Conservation (phyloP, 208 protist genomes). For the Angomonas ambiguus region DNA sequence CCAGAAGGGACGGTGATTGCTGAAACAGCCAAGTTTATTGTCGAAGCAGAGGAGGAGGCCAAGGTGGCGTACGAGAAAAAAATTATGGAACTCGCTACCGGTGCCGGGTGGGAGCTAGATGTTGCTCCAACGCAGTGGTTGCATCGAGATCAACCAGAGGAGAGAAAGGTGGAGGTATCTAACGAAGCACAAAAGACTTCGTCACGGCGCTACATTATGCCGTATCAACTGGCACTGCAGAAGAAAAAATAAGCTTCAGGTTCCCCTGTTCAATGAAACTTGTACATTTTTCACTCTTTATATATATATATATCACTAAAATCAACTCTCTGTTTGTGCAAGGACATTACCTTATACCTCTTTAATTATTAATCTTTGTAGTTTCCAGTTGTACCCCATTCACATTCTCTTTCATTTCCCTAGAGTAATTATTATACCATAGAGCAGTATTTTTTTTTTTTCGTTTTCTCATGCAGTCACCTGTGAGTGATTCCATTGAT, state of each 20-base stretch:
- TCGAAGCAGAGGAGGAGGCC: constrained; percentile 71
- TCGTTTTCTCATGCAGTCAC: background rate
- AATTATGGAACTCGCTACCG: constrained; percentile 40
- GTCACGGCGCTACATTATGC: constrained; percentile 52
- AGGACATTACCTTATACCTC: too few species aligned
- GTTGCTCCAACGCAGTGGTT: constrained; percentile 31
- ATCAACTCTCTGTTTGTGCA: too few species aligned
- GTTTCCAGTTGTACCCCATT: too few species aligned
- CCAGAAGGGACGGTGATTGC: constrained; percentile 59
- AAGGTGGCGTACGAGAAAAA: constrained; percentile 72
- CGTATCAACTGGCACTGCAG: constrained; percentile 51
- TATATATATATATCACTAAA: background rate
- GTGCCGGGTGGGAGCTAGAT: constrained; percentile 41
- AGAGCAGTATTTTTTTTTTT: background rate
- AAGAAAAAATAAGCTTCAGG: background rate
- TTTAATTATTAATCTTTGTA: too few species aligned
- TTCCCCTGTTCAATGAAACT: background rate
- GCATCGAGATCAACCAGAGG: constrained; percentile 45
- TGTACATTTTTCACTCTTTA: background rate
- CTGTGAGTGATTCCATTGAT: constrained; percentile 1
- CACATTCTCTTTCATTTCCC: too few species aligned
- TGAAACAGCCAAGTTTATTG: constrained; percentile 90
- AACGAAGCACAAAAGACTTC: constrained; percentile 31
- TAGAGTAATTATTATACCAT: too few species aligned
- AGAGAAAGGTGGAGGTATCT: constrained; percentile 2